phyloP scores from a whole-genome alignment of 1,284 basidiomycete genomes.

The Melampsora americana region DNA sequence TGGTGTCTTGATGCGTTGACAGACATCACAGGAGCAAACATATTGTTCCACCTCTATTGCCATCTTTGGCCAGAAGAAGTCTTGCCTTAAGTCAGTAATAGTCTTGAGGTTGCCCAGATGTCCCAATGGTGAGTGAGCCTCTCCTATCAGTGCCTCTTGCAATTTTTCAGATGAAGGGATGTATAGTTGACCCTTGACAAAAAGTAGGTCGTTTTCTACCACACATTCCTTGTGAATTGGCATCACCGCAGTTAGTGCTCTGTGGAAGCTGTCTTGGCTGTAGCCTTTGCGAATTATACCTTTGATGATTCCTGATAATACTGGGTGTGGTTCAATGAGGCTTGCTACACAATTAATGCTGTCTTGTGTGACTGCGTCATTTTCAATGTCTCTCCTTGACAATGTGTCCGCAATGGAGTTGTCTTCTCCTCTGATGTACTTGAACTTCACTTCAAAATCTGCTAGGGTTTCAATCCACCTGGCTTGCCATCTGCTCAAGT shows the following conservation, averaged over 20 bases:
- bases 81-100: neutral
- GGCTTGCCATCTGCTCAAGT: neutral
- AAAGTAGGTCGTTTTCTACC: neutral
- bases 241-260: too few relatives aligned
- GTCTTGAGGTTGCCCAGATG: constrained; percentile 10
- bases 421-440: neutral
- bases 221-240: neutral
- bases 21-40: neutral
- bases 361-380: too few relatives aligned
- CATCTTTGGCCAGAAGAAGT: constrained; percentile 19
- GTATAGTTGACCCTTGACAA: neutral
- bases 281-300: too few relatives aligned
- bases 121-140: neutral
- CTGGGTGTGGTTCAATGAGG: too few relatives aligned
- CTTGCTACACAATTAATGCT: too few relatives aligned
- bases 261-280: too few relatives aligned
- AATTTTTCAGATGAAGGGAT: neutral
- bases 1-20: neutral
- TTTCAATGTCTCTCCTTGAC: too few relatives aligned
- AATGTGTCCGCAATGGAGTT: too few relatives aligned
- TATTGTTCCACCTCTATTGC: neutral
- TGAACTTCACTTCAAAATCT: neutral
- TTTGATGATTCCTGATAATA: too few relatives aligned
- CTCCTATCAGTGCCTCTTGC: neutral
- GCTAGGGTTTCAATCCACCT: neutral